phyloP scores from a whole-genome alignment of 1,284 basidiomycete species.

The Sanghuangporus sanghuang region DNA sequence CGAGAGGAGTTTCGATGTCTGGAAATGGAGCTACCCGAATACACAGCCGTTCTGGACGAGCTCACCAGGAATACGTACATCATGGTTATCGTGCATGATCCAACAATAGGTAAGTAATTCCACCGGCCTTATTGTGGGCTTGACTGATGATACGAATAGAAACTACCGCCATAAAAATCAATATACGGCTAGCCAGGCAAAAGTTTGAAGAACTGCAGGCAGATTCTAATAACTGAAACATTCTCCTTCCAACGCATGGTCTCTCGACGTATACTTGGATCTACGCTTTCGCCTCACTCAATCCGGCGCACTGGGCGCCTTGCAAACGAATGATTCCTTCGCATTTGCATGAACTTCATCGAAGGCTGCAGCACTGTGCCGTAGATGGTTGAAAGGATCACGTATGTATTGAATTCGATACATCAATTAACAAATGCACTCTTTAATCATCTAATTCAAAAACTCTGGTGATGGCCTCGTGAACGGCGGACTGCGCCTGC shows the following conservation, averaged over 20 bases:
- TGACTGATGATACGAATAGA: constrained; percentile 39
- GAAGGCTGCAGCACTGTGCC: too few relatives aligned
- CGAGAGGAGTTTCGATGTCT: constrained; percentile 79
- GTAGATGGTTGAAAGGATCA: too few relatives aligned
- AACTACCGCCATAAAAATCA: constrained; percentile 78
- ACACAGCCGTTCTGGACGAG: constrained; percentile 90
- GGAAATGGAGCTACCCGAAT: constrained; percentile 78
- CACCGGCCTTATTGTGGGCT: neutral
- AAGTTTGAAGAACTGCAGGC: constrained; percentile 83
- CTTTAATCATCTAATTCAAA: neutral
- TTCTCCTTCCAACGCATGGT: too few relatives aligned
- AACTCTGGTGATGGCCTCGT: neutral
- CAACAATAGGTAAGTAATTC: constrained; percentile 68
- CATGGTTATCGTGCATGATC: constrained; percentile 84
- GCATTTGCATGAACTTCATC: too few relatives aligned
- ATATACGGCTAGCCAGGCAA: constrained; percentile 73
- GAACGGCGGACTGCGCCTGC: neutral
- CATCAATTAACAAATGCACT: too few relatives aligned
- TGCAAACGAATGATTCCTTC: too few relatives aligned
- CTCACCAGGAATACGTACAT: constrained; percentile 95
- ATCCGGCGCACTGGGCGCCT: too few relatives aligned
- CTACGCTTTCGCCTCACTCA: too few relatives aligned
- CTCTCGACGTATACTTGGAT: too few relatives aligned
- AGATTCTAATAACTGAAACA: constrained; percentile 34
- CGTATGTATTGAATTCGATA: too few relatives aligned